These are phyloP conservation scores for Suillus clintonianus DNA, from an alignment of 768 basidiomycete genomes.

Conservation along the genomic window DNA sequence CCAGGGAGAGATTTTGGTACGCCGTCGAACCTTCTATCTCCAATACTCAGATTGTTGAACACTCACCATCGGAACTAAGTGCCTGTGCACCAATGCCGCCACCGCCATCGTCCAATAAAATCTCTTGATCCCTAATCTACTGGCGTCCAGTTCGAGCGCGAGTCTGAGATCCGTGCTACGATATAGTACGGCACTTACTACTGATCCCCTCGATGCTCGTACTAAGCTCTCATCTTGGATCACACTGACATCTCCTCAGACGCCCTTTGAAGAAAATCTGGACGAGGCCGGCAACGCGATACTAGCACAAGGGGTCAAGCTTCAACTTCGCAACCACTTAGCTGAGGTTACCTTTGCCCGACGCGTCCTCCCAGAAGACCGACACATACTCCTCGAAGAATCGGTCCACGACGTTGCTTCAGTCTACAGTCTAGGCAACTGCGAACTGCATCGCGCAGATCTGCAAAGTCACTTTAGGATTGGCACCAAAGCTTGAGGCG, in stretches of 20 bases:
- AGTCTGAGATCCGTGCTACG: neutral
- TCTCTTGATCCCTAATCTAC: neutral
- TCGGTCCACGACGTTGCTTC: no score
- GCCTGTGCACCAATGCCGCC: neutral
- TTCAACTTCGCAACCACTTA: no score
- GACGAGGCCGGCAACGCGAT: conserved; percentile 21
- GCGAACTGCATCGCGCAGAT: conserved; percentile 47
- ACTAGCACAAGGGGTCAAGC: conserved; percentile 14
- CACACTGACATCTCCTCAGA: conserved; percentile 10
- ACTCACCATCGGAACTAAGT: neutral
- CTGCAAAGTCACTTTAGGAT: conserved; percentile 53
- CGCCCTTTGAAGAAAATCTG: conserved; percentile 18
- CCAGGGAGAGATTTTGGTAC: no score
- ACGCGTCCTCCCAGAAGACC: no score
- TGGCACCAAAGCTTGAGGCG: conserved; percentile 38
- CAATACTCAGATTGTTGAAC: neutral
- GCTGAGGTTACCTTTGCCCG: no score
- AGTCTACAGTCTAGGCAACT: no score
- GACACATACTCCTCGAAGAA: no score
- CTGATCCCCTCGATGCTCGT: no score
- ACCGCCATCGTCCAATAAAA: neutral
- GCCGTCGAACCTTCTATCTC: neutral
- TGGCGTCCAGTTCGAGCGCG: neutral
- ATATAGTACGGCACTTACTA: neutral
- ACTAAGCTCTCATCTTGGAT: neutral